Evolutionary conservation across 2,329 filamentous ascomycete species (phyloP).

Genomic region (Penicillium crustosum): DNA sequence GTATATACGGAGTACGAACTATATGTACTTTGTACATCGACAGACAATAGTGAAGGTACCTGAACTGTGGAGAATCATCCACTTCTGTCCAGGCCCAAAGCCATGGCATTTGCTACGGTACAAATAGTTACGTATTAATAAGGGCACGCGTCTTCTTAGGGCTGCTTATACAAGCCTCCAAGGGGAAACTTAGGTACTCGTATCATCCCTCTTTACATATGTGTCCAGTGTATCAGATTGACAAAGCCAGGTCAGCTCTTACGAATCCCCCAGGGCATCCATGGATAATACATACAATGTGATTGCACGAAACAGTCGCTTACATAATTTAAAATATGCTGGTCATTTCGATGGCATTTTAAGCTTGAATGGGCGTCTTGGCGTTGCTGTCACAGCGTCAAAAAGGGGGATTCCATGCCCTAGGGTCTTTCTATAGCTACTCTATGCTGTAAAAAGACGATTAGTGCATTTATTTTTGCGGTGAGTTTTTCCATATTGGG

Average conservation of each 20-base stretch:
- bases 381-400: slow-evolving; percentile 10
- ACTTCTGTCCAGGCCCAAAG: not conserved
- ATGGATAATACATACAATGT: not conserved
- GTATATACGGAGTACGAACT: not conserved
- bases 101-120: not conserved
- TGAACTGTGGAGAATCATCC: slow-evolving; percentile 6
- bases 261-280: not conserved
- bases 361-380: slow-evolving; percentile 20
- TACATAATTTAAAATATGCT: not conserved
- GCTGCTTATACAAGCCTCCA: not conserved
- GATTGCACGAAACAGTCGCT: not conserved
- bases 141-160: not conserved
- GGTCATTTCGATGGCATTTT: not conserved
- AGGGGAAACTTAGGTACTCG: not conserved
- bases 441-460: not conserved
- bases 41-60: not conserved
- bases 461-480: not conserved
- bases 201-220: not conserved
- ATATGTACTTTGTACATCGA: no score
- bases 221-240: not conserved
- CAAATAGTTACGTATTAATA: not conserved
- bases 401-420: not conserved
- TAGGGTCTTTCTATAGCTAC: not conserved
- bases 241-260: not conserved
- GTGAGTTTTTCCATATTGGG: not conserved